phyloP scores from a whole-genome alignment of 202 grass and related monocot genomes.

The Digitaria exilis region DNA sequence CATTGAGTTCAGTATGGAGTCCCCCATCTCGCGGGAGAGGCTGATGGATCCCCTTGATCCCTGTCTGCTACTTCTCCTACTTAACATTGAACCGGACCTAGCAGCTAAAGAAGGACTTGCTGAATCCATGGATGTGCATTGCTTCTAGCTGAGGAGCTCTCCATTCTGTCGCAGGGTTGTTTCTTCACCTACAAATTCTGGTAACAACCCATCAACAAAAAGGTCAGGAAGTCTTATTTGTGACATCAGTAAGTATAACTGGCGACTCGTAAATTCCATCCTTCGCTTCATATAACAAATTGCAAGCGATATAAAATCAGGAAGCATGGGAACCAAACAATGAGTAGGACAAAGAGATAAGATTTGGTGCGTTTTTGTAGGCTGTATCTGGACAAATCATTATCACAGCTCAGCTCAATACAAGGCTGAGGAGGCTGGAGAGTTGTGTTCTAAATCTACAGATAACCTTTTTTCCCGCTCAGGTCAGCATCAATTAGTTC shows the following conservation, averaged over 20 bases:
- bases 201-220: slow-evolving; percentile 16
- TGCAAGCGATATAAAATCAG: slow-evolving; percentile 6
- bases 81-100: slow-evolving; percentile 41
- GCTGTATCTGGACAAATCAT: slow-evolving; percentile 24
- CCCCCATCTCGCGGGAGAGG: slow-evolving; percentile 56
- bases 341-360: slow-evolving; percentile 35
- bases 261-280: neutral
- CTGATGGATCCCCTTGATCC: slow-evolving; percentile 60
- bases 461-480: neutral
- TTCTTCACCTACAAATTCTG: slow-evolving; percentile 2
- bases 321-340: slow-evolving; percentile 36
- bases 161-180: slow-evolving; percentile 32
- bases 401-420: slow-evolving; percentile 31
- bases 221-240: slow-evolving; percentile 8
- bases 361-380: slow-evolving; percentile 23
- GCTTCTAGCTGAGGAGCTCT: slow-evolving; percentile 33
- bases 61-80: slow-evolving; percentile 53
- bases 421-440: slow-evolving; percentile 13
- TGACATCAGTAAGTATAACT: neutral
- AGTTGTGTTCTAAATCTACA: slow-evolving; percentile 12
- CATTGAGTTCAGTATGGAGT: slow-evolving; percentile 70
- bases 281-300: neutral
- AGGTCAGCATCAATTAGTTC: slow-evolving; percentile 1
- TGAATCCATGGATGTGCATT: slow-evolving; percentile 44
- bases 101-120: slow-evolving; percentile 32